A percentile compares a stretch with the other conserved stretches of the same genome.
Evolutionary conservation across 495 filamentous ascomycete species (phyloP).

Genomic region (Parachaetomium inaequale): DNA sequence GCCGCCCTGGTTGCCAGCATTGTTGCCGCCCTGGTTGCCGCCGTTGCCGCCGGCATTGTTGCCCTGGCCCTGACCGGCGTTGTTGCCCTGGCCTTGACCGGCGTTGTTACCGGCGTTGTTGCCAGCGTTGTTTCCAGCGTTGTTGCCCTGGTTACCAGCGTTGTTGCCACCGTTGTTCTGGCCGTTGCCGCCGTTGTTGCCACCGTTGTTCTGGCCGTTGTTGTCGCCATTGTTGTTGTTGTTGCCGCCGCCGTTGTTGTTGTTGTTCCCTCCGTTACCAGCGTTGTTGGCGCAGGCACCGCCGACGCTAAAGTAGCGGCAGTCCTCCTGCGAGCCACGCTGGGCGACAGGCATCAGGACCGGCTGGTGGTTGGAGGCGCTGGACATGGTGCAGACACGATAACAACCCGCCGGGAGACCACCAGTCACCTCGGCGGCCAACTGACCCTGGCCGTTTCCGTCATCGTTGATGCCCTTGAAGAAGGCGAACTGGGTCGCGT

Average conservation of each 20-base stretch:
- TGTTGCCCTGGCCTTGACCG: not conserved
- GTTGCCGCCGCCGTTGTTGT: slow-evolving; percentile 23
- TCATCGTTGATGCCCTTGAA: slow-evolving; percentile 77
- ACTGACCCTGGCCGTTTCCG: slow-evolving; percentile 59
- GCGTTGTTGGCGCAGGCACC: slow-evolving; percentile 30
- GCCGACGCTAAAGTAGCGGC: slow-evolving; percentile 56
- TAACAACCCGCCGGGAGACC: slow-evolving; percentile 66
- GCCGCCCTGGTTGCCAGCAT: not conserved
- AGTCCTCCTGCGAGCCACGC: slow-evolving; percentile 71
- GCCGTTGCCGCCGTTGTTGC: slow-evolving; percentile 6
- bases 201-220: slow-evolving; percentile 10
- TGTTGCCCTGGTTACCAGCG: slow-evolving; percentile 3
- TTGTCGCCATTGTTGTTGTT: slow-evolving; percentile 23
- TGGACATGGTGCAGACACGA: slow-evolving; percentile 68
- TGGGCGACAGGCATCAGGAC: slow-evolving; percentile 75
- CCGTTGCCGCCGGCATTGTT: not conserved
- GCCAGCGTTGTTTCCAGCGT: not conserved
- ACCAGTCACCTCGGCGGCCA: slow-evolving; percentile 53
- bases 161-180: slow-evolving; percentile 12
- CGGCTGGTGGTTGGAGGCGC: slow-evolving; percentile 70
- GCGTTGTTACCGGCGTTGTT: not conserved
- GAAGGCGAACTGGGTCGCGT: slow-evolving; percentile 60
- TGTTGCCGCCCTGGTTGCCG: not conserved
- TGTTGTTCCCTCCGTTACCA: slow-evolving; percentile 24
- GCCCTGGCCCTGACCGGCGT: not conserved